These are phyloP conservation scores for Microascus cirrosus DNA, from an alignment of 2,329 filamentous ascomycete genomes.

Conservation along the genomic window DNA sequence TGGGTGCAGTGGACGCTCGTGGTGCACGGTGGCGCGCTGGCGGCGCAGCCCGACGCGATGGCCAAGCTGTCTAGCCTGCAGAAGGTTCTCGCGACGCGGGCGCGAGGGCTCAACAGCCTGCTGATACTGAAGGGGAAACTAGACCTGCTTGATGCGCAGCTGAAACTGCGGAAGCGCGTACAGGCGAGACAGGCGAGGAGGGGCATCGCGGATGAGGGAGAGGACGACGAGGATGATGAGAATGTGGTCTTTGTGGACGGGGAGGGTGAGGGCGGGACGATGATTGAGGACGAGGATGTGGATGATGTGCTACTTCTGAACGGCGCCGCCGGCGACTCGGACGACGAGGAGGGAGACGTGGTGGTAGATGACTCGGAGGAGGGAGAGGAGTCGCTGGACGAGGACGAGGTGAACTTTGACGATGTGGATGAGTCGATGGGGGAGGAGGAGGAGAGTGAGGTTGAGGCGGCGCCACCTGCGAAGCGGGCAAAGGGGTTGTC, in stretches of 20 bases:
- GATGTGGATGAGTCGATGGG: conserved; percentile 42
- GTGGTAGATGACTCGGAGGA: conserved; percentile 28
- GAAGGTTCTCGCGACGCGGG: conserved; percentile 77
- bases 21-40: conserved; percentile 82
- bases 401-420: conserved; percentile 48
- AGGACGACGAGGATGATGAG: conserved; percentile 48
- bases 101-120: conserved; percentile 69
- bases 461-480: conserved; percentile 34
- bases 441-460: conserved; percentile 44
- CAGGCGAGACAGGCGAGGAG: conserved; percentile 15
- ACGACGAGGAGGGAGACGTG: conserved; percentile 43
- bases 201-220: conserved; percentile 26
- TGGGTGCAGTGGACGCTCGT: conserved; percentile 96
- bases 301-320: conserved; percentile 47
- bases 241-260: conserved; percentile 85
- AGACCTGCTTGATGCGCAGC: conserved; percentile 85
- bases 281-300: conserved; percentile 38
- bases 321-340: conserved; percentile 45
- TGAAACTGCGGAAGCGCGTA: conserved; percentile 60
- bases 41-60: conserved; percentile 73
- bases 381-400: conserved; percentile 38
- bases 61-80: conserved; percentile 69
- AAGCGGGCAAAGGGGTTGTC: conserved; percentile 25
- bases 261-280: conserved; percentile 45
- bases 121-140: conserved; percentile 89